Base-by-base conservation (phyloP, 495 filamentous ascomycete species). In the Platismatia glauca region DNA sequence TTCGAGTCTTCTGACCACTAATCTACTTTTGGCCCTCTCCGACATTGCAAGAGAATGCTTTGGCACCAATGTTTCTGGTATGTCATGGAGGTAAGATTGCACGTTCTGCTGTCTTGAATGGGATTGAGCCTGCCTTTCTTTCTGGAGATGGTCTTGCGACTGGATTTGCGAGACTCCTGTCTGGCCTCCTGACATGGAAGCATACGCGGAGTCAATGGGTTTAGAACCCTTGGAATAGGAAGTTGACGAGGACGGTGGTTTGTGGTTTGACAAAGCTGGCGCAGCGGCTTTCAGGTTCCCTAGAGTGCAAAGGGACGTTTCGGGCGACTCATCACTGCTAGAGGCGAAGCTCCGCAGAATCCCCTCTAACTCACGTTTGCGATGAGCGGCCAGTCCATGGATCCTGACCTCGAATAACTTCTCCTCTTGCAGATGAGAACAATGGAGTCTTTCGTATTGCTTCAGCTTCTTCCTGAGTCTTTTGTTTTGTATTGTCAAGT, bases 341-440 rank as follows among this genome's bases (percentile, higher is more conserved):
- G 81, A 76, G 16, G 84, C 82, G 72, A 91, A 92, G 57, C 79
- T 80, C 48, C 81, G 81, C 15, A 93, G 72, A 1, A 81, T 81
- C n/a, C 84, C 79, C 69, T 92, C 89, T 38, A 93, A 72, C 66
- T 92, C 87, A 34, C 83, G 78, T 68, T 86, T 90, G 72, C 86
- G 89, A 44, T 80, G 75, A 35, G 73, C 71, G 9, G 86, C 78
- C 39, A 93, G 72, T 4, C 82, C 83, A 68, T 91, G 87, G 38
- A 90, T 76, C 66, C 86, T 82, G 55, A 93, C 81, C 69, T 92
- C 89, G 66, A 92, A 90, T 4, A 92, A 74, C 65, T 86, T 89
- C 22, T 92, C 88, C 37, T 78, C 70, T 34, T 81, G 71, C 58
- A 89, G 71, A 63, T 83, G 78, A 38, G 81, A 74, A 38, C 82